phyloP scores from a whole-genome alignment of 306 rosid species.

The Trifolium pratense region DNA sequence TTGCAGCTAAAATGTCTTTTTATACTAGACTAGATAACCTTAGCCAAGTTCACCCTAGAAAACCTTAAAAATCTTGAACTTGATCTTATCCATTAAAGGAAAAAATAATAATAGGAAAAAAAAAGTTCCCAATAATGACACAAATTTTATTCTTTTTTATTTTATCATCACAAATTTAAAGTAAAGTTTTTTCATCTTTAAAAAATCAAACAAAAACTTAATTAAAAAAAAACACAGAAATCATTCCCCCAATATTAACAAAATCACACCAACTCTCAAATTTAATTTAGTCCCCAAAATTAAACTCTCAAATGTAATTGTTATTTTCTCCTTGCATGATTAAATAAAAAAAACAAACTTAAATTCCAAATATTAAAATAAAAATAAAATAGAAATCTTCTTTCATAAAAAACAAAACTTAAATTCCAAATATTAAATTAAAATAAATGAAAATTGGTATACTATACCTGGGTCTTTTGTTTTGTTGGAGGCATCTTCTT shows the following conservation, averaged over 20 bases:
- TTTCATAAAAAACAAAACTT: too few species aligned
- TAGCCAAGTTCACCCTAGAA: not conserved
- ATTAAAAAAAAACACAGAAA: not conserved
- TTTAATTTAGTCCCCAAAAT: too few species aligned
- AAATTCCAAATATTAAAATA: not conserved
- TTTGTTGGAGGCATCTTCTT: conserved; percentile 49
- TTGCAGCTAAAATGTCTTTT: conserved; percentile 26
- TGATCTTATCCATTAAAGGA: conserved; percentile 35
- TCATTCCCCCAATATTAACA: not conserved
- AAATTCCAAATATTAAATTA: too few species aligned
- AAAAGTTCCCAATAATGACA: not conserved
- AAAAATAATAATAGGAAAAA: not conserved
- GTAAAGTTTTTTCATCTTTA: not conserved
- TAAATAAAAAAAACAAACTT: not conserved
- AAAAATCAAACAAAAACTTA: not conserved
- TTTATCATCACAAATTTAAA: not conserved
- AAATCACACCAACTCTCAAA: conserved; percentile 19
- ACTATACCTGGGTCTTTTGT: conserved; percentile 63
- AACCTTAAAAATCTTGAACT: conserved; percentile 26
- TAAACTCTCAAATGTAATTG: not conserved
- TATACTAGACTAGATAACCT: conserved; percentile 1
- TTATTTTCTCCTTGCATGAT: not conserved
- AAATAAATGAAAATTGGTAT: not conserved
- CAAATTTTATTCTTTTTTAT: conserved; percentile 17
- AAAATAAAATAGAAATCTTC: too few species aligned